Evolutionary conservation across 805 yeast genomes (phyloP).

Genomic region (Gaillardinia entomophila): DNA sequence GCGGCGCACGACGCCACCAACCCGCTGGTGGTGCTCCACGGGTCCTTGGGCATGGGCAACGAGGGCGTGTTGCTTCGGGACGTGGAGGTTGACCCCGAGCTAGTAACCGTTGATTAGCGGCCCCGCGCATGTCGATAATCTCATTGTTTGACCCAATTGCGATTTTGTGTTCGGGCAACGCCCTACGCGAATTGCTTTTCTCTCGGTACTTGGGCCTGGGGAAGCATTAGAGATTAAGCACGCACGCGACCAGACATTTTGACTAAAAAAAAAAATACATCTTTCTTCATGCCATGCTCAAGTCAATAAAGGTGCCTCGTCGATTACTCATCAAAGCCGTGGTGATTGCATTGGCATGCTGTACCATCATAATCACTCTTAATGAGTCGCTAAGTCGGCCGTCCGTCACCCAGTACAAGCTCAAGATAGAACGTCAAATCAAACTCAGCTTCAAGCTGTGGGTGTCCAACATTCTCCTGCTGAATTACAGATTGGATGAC

Average conservation of each 20-base stretch:
- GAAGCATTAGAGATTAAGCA: too few relatives aligned
- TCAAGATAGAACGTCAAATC: slow-evolving; percentile 9
- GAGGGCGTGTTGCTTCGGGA: slow-evolving; percentile 65
- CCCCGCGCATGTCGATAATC: too few relatives aligned
- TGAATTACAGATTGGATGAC: slow-evolving; percentile 11
- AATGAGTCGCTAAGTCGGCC: slow-evolving; percentile 4
- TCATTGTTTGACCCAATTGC: too few relatives aligned
- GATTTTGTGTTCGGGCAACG: too few relatives aligned
- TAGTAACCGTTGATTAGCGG: too few relatives aligned
- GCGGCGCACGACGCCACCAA: slow-evolving; percentile 34
- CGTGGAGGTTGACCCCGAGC: slow-evolving; percentile 34
- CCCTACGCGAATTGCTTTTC: too few relatives aligned
- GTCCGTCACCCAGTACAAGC: slow-evolving; percentile 6
- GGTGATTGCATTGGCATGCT: slow-evolving; percentile 4
- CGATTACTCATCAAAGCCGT: slow-evolving; percentile 5
- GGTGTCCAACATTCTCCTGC: slow-evolving; percentile 13
- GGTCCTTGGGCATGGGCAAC: slow-evolving; percentile 54
- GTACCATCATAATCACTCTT: slow-evolving; percentile 4
- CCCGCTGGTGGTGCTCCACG: slow-evolving; percentile 47
- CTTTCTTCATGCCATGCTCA: slow-evolving; percentile 2
- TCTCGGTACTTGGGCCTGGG: too few relatives aligned
- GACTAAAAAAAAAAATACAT: neutral
- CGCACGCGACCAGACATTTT: neutral
- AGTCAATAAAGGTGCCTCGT: slow-evolving; percentile 4
- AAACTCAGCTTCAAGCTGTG: slow-evolving; percentile 11